Evolutionary conservation across 2,329 filamentous ascomycete genomes (phyloP).

Genomic region (Phyllosticta citribraziliensis): DNA sequence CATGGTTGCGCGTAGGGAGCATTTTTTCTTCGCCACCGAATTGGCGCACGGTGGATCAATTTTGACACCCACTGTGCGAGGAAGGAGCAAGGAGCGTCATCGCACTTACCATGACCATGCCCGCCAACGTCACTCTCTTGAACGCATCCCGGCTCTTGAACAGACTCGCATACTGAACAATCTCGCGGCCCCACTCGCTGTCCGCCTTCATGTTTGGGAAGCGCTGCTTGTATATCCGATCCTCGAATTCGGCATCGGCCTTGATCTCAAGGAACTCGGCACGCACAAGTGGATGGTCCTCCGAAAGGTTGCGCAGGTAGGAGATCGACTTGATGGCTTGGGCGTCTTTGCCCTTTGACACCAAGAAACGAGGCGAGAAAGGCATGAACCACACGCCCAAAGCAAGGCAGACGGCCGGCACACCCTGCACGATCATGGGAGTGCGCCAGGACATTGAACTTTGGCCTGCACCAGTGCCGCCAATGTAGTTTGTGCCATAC

Average conservation of each 20-base stretch:
- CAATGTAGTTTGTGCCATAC: conserved; percentile 32
- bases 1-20: too few relatives aligned
- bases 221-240: conserved; percentile 5
- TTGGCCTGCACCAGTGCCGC: conserved; percentile 20
- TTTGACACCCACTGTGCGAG: too few relatives aligned
- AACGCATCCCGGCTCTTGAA: conserved; percentile 40
- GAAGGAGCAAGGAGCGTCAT: too few relatives aligned
- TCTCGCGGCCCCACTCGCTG: neutral
- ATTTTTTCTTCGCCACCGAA: too few relatives aligned
- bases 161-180: conserved; percentile 30
- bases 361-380: conserved; percentile 25
- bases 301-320: conserved; percentile 18
- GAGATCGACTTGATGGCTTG: conserved; percentile 20
- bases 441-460: conserved; percentile 38
- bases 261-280: conserved; percentile 14
- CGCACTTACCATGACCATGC: conserved; percentile 63
- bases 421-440: conserved; percentile 39
- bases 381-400: conserved; percentile 23
- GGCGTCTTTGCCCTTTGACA: conserved; percentile 19
- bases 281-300: conserved; percentile 10
- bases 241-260: conserved; percentile 12
- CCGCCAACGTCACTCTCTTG: conserved; percentile 39
- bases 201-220: conserved; percentile 44
- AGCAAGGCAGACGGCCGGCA: conserved; percentile 22
- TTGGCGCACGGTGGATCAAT: too few relatives aligned